These are phyloP conservation scores for Rubus idaeus DNA, from an alignment of 306 rosid species.

Conservation along the genomic window DNA sequence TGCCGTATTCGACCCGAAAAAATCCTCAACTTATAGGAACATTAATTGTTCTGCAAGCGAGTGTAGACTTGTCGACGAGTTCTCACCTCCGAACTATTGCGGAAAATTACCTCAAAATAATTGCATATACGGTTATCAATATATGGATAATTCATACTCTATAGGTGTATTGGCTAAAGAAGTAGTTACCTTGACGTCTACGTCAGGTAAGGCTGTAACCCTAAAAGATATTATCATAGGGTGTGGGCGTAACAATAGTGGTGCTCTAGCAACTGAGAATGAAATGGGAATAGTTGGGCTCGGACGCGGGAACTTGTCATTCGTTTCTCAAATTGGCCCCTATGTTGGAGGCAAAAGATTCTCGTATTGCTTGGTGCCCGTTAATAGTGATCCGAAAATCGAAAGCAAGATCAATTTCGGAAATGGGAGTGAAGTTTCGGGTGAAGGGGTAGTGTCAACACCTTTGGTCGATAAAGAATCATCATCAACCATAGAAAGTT, in stretches of 20 bases:
- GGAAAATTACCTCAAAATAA: background rate
- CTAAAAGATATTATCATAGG: too few species aligned
- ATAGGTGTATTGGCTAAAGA: too few species aligned
- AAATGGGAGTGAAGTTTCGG: conserved; percentile 48
- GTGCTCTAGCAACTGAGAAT: conserved; percentile 39
- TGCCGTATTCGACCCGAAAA: conserved; percentile 45
- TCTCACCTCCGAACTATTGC: conserved; percentile 14
- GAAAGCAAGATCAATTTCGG: conserved; percentile 27
- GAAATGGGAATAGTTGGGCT: conserved; percentile 62
- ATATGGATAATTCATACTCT: conserved; percentile 44
- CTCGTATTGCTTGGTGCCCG: conserved; percentile 58
- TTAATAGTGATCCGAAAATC: conserved; percentile 36
- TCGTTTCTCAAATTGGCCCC: conserved; percentile 48
- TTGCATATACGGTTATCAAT: conserved; percentile 38
- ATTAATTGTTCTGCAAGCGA: conserved; percentile 44
- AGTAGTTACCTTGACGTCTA: too few species aligned
- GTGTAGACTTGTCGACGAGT: conserved; percentile 23
- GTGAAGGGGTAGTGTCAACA: conserved; percentile 52
- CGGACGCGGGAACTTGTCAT: conserved; percentile 52
- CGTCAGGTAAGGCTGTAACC: too few species aligned
- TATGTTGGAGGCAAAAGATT: conserved; percentile 43
- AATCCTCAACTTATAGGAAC: conserved; percentile 37
- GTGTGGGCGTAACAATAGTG: conserved; percentile 14
- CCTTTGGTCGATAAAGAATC: conserved; percentile 34
- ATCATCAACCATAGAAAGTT: conserved; percentile 22